Evolutionary conservation across 306 rosid species (phyloP), one percentile per base, ranked within the genome.

Genomic region (Gynostemma pentaphyllum): DNA sequence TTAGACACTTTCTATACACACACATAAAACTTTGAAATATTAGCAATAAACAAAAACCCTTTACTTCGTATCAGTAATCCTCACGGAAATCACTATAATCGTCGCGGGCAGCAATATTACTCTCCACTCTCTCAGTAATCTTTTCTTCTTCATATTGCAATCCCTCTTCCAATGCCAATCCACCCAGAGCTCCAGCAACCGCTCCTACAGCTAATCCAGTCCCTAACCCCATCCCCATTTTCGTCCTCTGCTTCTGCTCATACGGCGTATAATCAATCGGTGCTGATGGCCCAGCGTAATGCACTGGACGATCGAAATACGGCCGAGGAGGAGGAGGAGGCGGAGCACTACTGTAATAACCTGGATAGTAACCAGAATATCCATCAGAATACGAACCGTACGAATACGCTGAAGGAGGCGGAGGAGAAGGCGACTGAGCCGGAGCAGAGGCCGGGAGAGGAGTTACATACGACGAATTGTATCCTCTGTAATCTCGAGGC

Each of bases 141-240:
- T 77, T 83, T 2, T 80, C 87, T 70, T 86, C 91, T 67, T 89
- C 89, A 42, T 78, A 89, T 67, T 74, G 78, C 71, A 76, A 70
- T 30, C 87, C 89, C 44, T 89, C 97, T 4, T 84, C 91, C 45
- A 89, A 48, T 18, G 91, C 87, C 42, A 89, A 73, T 21, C 87
- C 95, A 6, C 91, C 85, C 50, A 89, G 7, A 7, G 80, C 80
- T 47, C 95, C 95, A 5, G 91, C 83, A 11, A 74, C 87, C 15
- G 95, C 97, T 5, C 91, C 95, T 19, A 78, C 85, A 7, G 89
- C 87, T 9, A 86, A 74, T 50, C 95, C 91, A 2, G 91, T n/a
- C 1, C 90, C 90, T 66, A 78, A 5, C 19, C 88, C 87, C 80
- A 84, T 37, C 67, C 75, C 84, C 50, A 71, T 75, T 19, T 79